A percentile compares a stretch with the other conserved stretches of the same genome.
Conservation (phyloP, 371 early-diverging fungal genomes). For the Actinomortierella ambigua region DNA sequence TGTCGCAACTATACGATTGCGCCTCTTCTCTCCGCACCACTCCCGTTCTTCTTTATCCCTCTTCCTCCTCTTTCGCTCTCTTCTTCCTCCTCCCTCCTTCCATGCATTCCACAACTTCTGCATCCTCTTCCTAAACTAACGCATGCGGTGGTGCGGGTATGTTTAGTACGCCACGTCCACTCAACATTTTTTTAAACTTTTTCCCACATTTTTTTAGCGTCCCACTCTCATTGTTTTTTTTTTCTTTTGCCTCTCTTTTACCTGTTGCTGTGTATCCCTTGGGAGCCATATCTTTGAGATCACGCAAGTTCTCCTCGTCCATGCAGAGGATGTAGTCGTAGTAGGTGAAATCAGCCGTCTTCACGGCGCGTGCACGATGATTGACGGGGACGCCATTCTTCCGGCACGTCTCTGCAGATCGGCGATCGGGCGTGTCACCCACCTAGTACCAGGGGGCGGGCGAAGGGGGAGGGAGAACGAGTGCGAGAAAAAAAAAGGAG, state of each 20-base stretch:
- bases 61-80: too few relatives aligned
- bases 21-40: too few relatives aligned
- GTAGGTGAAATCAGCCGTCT: conserved; percentile 59
- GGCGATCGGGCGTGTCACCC: conserved; percentile 75
- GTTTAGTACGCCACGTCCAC: too few relatives aligned
- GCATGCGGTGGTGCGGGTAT: neutral
- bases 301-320: conserved; percentile 78
- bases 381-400: conserved; percentile 82
- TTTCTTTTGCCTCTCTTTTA: conserved; percentile 18
- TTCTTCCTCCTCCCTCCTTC: too few relatives aligned
- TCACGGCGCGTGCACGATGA: conserved; percentile 75
- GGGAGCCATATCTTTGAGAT: conserved; percentile 61
- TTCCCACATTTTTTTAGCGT: neutral
- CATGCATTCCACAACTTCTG: neutral
- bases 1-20: too few relatives aligned
- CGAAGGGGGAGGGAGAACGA: neutral
- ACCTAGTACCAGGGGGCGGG: conserved; percentile 44
- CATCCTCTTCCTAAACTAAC: neutral
- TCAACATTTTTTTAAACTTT: neutral
- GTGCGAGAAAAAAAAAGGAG: neutral
- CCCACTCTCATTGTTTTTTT: neutral
- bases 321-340: conserved; percentile 92
- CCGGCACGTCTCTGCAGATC: conserved; percentile 73
- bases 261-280: conserved; percentile 52
- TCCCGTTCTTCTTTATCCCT: too few relatives aligned